Evolutionary conservation across 1,284 basidiomycete genomes (phyloP), one percentile per base, ranked within the genome.

Genomic region (Ceratorhiza oryzae-sativae): DNA sequence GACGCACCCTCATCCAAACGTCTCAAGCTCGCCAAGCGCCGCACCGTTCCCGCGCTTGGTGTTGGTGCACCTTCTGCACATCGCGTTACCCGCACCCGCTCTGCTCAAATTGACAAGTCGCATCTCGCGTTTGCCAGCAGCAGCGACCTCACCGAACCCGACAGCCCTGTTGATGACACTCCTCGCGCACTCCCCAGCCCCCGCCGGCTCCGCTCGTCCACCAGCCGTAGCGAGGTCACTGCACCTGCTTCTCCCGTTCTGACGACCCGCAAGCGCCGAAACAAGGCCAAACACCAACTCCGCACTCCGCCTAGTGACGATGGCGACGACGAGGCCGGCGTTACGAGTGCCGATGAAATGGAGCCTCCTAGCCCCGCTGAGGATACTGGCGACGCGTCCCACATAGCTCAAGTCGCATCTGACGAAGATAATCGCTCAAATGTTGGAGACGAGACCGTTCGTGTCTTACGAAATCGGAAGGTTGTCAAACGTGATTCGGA

Each of bases 401-500:
- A 73, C n/a, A 30, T 71, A 5, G 68, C 68, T n/a, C 45, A 72
- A 32, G 34, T 13, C 13, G 27, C 56, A 23, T 62, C 65, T n/a
- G 72, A 73, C 41, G 51, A 34, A 10, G 68, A 59, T 0, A 63
- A 71, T 36, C n/a, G 49, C 15, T 32, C 42, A 5, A 53, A 25
- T 42, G 83, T 83, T 2, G 75, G 72, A 9, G 79, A 75, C 12
- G 79, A 77, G 32, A 79, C 77, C 62, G 72, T 73, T 34, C 41
- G 61, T 53, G 48, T 76, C 71, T 56, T 71, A 65, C 55, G 61
- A 67, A 61, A 77, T 74, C 49, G 77, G 72, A 51, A 73, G 65
- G 34, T 78, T 74, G 68, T 74, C 48, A 13, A 58, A 5, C 77
- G 76, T 0, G 82, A 81, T 30, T 82, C 82, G 3, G 84, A 81